Base-by-base conservation (phyloP, 2,329 filamentous ascomycete genomes). In the Trichoderma harzianum region DNA sequence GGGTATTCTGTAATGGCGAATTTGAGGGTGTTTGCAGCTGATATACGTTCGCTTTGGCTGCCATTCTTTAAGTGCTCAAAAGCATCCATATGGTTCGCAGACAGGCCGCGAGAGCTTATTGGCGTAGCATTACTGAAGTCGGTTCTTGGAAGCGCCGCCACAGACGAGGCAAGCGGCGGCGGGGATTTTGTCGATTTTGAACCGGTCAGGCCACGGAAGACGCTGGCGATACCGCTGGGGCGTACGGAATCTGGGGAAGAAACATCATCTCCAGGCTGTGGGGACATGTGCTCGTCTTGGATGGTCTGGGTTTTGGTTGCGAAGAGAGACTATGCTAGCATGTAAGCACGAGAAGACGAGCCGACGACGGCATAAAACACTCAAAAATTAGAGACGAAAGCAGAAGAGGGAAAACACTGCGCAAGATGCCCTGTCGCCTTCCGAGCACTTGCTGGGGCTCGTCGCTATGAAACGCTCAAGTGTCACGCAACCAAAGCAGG, bases 121-220 rank as follows among this genome's bases (percentile, higher is more conserved):
- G 83, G 79, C 43, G 80, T 80, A 72, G 82, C 82, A 79, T 85
- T 83, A 68, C 84, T 79, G 67, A 85, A 84, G 72, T 87, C 83
- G 76, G 84, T 80, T 65, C 83, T 78, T 72, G 84, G 81, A 39
- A 82, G 77, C 73, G 82, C 76, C 63, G 80, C 79, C 69, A 78
- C 76, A 3, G 82, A 80, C 39, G 80, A 79, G 64, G 84, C 82
- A 73, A 83, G 79, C 57, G 83, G 81, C 5, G 84, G 82, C 63
- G 84, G 83, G 26, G 86, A 85, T 76, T 87, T 90, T 60, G 83
- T 84, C 72, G 86, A 81, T 79, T 86, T 89, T 72, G 84, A 84
- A 76, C 85, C 85, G 63, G 89, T 86, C 76, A 91, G 82, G 75
- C 87, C 89, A 77, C 89, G 90, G 78, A 91, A 89, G 73, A 91